Base-by-base conservation (phyloP, 805 yeast genomes). In the Metschnikowia noctiluminum region DNA sequence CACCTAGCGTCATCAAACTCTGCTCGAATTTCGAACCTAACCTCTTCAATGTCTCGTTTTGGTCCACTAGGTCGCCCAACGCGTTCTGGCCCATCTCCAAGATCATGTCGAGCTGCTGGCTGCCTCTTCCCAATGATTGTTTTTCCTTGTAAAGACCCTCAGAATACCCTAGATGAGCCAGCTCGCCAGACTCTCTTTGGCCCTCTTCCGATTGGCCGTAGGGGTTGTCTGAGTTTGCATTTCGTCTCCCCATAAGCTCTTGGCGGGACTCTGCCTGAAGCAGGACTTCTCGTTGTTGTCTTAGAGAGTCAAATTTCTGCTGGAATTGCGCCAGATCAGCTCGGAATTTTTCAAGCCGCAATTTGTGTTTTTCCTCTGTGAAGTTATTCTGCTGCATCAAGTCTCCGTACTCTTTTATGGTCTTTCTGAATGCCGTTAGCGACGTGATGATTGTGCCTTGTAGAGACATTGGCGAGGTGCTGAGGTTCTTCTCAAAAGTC, bases 81-180 rank as follows among this genome's bases (percentile, higher is more conserved):
- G 96, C 89, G 42, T 79, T 78, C 51, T 86, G 81, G 2, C 97
- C 98, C 85, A 89, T 86, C 60, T 88, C 97, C 38, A 94, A 65
- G 38, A 94, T 89, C 55, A 88, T 89, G 63, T 94, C 99, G 52
- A 94, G 70, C 62, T 89, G 96, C 46, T 82, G 82, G 38, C 87
- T 82, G 0, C 96, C 90, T 48, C 87, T 73, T 31, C 77, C 76
- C 35, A 87, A 69, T 7, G 80, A 77, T 40, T 79, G 78, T 40
- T 76, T 77, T 60, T 94, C 98, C 53, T 84, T 80, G 53, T 77
- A 72, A 48, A 88, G 67, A 0, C 95, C 96, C 43, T 84, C 84
- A 51, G 74, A 77, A 60, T 81, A 72, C 11, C 69, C 57, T 58
- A 72, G 45, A 41, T 60, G 63, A 32, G 61, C 61, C 43, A 58